A percentile compares a stretch with the other conserved stretches of the same genome.
These are phyloP conservation scores for Zasmidium citrigriseum DNA, from an alignment of 2,329 filamentous ascomycete species.

Conservation along the genomic window DNA sequence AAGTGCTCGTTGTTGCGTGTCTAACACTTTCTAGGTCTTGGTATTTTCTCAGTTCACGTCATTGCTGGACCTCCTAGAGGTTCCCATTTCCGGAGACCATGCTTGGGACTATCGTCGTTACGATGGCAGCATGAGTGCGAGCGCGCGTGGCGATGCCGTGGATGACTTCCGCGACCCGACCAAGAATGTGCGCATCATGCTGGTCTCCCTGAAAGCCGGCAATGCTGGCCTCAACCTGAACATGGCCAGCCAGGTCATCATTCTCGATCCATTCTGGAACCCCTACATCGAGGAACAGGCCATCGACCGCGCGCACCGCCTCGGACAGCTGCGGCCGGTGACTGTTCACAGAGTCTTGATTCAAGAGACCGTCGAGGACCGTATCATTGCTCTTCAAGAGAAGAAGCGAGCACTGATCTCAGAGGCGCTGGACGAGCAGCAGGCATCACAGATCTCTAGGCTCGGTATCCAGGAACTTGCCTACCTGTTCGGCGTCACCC, in stretches of 20 bases:
- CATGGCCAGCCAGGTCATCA: slow-evolving; percentile 79
- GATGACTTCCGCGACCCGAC: slow-evolving; percentile 65
- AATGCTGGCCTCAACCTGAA: slow-evolving; percentile 86
- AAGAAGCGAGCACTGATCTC: slow-evolving; percentile 76
- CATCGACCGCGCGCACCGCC: slow-evolving; percentile 84
- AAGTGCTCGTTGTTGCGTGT: too few relatives aligned
- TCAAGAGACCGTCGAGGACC: slow-evolving; percentile 78
- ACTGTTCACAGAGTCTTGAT: slow-evolving; percentile 79
- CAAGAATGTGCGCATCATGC: slow-evolving; percentile 64
- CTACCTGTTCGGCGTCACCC: slow-evolving; percentile 62
- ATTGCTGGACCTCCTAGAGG: slow-evolving; percentile 73
- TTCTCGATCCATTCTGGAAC: slow-evolving; percentile 94
- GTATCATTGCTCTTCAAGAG: slow-evolving; percentile 77
- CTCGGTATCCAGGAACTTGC: slow-evolving; percentile 67
- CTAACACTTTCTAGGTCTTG: too few relatives aligned
- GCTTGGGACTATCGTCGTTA: slow-evolving; percentile 67
- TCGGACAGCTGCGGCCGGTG: slow-evolving; percentile 75
- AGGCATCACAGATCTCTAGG: slow-evolving; percentile 65
- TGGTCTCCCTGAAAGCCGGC: slow-evolving; percentile 77
- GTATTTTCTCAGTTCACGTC: slow-evolving; percentile 83
- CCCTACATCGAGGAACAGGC: slow-evolving; percentile 91
- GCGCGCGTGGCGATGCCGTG: slow-evolving; percentile 67
- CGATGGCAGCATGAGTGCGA: slow-evolving; percentile 72
- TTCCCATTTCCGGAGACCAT: slow-evolving; percentile 65
- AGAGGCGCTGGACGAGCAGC: slow-evolving; percentile 75